Evolutionary conservation across 2,329 filamentous ascomycete genomes (phyloP), one percentile per base, ranked within the genome.

Genomic region (Byssothecium circinans): DNA sequence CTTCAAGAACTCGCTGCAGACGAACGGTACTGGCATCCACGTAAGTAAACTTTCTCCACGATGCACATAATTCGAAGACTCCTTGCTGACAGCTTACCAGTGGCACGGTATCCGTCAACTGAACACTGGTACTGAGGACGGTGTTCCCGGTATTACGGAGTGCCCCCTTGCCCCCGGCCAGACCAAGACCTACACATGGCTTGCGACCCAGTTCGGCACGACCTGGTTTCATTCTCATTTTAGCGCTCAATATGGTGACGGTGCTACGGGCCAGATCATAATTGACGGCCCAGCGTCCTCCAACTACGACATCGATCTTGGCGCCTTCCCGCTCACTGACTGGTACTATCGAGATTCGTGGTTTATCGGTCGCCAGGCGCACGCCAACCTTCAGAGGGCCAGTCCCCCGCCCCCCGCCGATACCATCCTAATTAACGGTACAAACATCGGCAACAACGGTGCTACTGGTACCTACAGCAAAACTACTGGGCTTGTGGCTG

Each of bases 21-120:
- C 74, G 53, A 85, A 86, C 52, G 81, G 82, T 27, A 84, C 81
- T 7, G 74, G 74, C 19, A 77, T 85, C 20, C 83, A 85, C 58
- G 33, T 35, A 15, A 35, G 33, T 35, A 2, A 15, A 25, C 10
- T 5, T 25, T 25, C 10, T 10, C 10, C 10, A 25, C 10, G 10
- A 25, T 25, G 23, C 6, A 25, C 5, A 6, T 10, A 5, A 6
- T 5, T 25, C 23, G 10, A 25, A 10, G 10, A 6, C 23, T 25
- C 10, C 23, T 25, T 10, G 10, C 23, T 25, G 10, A 17, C 33
- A 35, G 74, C 74, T 22, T 77, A 85, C 18, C 83, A 85, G 58
- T 85, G 76, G 67, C 83, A 86, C 58, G 84, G 78, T 0, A 58
- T 86, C 41, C 75, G 81, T 4, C 80, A 84, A 59, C 43, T 61